These are phyloP conservation scores for Colletotrichum tamarilloi DNA, from an alignment of 2,329 filamentous ascomycete genomes.

Conservation along the genomic window DNA sequence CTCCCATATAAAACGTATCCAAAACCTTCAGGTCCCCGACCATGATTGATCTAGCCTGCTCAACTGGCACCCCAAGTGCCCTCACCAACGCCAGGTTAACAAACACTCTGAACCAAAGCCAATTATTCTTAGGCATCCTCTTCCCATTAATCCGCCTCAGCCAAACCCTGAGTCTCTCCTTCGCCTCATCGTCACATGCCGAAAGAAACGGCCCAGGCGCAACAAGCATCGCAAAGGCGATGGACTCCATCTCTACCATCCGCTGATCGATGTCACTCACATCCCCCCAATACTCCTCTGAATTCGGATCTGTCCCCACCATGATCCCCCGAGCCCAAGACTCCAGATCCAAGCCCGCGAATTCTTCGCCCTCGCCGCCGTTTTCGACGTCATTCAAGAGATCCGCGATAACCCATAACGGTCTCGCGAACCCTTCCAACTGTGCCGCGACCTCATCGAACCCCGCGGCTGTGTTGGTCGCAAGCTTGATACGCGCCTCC, in stretches of 20 bases:
- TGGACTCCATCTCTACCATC: constrained; percentile 59
- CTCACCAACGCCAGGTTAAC: constrained; percentile 53
- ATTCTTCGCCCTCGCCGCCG: constrained; percentile 41
- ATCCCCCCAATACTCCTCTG: constrained; percentile 52
- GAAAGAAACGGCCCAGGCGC: constrained; percentile 48
- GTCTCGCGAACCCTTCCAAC: constrained; percentile 49
- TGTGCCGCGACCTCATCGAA: constrained; percentile 50
- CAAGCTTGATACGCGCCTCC: constrained; percentile 44
- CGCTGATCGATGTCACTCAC: constrained; percentile 53
- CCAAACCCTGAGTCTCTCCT: constrained; percentile 47
- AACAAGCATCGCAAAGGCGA: constrained; percentile 53
- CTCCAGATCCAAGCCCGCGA: constrained; percentile 7
- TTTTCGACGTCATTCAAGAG: constrained; percentile 46
- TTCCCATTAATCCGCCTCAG: constrained; percentile 52
- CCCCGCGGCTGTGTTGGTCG: constrained; percentile 43
- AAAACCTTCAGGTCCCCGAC: constrained; percentile 50
- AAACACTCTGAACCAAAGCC: constrained; percentile 58
- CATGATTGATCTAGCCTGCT: constrained; percentile 45
- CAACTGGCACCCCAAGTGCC: constrained; percentile 46
- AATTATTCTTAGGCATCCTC: constrained; percentile 54
- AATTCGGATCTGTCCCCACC: constrained; percentile 38
- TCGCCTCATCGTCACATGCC: constrained; percentile 39
- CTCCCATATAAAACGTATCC: constrained; percentile 51
- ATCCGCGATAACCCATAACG: constrained; percentile 37
- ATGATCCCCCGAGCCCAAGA: constrained; percentile 38